phyloP scores from a whole-genome alignment of 306 rosid species.

The Nissolia schottii region DNA sequence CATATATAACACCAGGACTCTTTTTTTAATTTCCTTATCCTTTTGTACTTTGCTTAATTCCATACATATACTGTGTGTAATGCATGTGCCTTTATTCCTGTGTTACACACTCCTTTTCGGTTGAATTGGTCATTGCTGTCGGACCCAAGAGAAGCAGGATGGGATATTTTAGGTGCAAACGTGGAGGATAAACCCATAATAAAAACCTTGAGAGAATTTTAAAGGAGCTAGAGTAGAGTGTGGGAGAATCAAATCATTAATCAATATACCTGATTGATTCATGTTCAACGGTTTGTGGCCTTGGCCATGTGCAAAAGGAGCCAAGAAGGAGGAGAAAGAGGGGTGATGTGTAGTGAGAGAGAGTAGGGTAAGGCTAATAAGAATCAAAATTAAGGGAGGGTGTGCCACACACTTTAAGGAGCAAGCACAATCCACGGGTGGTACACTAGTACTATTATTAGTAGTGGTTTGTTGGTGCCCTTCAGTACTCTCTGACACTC shows the following conservation, averaged over 20 bases:
- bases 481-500: slow-evolving; percentile 2
- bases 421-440: background rate
- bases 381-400: background rate
- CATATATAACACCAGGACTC: no score
- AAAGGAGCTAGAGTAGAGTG: background rate
- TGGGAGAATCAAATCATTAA: background rate
- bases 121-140: slow-evolving; percentile 24
- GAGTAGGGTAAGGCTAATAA: background rate
- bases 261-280: no score
- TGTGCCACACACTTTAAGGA: background rate
- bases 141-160: background rate
- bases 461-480: background rate
- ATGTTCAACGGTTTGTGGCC: background rate
- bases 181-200: slow-evolving; percentile 31
- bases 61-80: background rate
- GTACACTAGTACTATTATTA: background rate
- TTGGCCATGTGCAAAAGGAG: background rate
- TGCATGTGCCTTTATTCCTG: slow-evolving; percentile 7
- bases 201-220: background rate
- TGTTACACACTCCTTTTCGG: background rate
- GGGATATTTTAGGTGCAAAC: slow-evolving; percentile 3
- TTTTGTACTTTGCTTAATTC: background rate
- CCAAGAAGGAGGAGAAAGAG: background rate
- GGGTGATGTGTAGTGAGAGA: background rate
- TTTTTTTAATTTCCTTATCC: background rate